Base-by-base conservation (phyloP, 1,139 yeast species). In the Ogataea hybrid region DNA sequence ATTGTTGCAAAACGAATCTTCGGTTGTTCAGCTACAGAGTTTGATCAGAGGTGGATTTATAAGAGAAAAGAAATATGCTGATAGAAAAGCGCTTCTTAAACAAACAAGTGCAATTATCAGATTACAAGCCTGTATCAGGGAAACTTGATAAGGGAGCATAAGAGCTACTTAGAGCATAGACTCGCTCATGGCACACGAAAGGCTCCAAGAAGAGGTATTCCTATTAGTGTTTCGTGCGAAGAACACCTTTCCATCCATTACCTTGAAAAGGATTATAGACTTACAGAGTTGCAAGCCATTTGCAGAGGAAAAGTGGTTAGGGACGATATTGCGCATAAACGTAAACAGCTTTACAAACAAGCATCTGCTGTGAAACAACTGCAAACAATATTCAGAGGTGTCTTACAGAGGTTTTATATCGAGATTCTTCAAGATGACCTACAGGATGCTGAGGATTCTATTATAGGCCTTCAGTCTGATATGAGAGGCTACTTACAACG, bases 381-480 rank as follows among this genome's bases (percentile, higher is more conserved):
- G 1, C 78, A 75, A 51, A 65, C 74, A 3, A 46, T 56, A 3
- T 51, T 69, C n/a, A 64, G 74, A 44, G 79, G 79, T 4, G 70
- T 80, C 5, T 63, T 79, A 29, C 52, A 67, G 8, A 62, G 89
- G 22, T 80, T 79, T 58, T 63, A 69, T 17, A 63, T 65, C 36
- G 82, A 78, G 33, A 59, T 75, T 25, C 54, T 65, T 32, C 54
- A 71, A 28, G 87, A 80, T 41, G 85, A 79, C 46, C 54, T 79
- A 12, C 77, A 77, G 43, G 73, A 69, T 15, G 67, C 72, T 32
- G 56, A 70, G 12, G 63, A 57, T 1, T 49, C 57, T 0, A 58
- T 81, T 8, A 65, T 73, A 10, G 55, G 46, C 0, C 56, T 84
- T 3, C 92, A 84, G 55, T 63, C 83, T 1, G 47, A 61, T 1